Percentiles rank a stretch among this genome's conserved stretches.
Evolutionary conservation across 768 basidiomycete genomes (phyloP).

Genomic region (Mycena polygramma): DNA sequence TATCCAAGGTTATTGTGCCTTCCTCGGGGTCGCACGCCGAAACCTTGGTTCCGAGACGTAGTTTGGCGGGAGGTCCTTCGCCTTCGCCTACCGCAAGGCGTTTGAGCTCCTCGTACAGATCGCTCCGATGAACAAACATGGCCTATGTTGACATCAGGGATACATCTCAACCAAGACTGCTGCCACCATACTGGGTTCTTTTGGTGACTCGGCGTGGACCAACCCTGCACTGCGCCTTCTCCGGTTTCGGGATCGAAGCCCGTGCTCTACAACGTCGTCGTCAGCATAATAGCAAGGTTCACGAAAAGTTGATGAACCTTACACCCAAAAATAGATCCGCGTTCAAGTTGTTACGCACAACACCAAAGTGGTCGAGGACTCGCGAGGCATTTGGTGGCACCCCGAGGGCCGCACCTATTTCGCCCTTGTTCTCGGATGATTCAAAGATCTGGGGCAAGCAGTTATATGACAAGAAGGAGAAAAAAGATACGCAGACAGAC

Average conservation of each 20-base stretch:
- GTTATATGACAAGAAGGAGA: background rate
- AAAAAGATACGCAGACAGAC: background rate
- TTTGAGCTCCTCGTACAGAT: constrained; percentile 29
- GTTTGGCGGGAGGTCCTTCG: constrained; percentile 13
- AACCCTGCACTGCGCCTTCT: background rate
- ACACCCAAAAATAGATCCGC: constrained; percentile 20
- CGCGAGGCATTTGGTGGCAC: constrained; percentile 23
- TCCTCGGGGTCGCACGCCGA: constrained; percentile 40
- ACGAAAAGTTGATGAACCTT: background rate
- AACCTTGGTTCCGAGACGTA: constrained; percentile 26
- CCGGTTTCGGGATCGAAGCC: constrained; percentile 9
- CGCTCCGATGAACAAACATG: constrained; percentile 24
- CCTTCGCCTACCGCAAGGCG: constrained; percentile 16
- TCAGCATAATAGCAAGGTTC: background rate
- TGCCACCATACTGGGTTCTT: background rate
- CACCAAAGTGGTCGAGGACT: constrained; percentile 27
- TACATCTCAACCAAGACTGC: background rate
- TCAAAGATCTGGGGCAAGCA: constrained; percentile 26
- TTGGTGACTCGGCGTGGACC: background rate
- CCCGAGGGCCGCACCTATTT: constrained; percentile 29
- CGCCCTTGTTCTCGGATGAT: constrained; percentile 24
- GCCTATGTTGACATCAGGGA: background rate
- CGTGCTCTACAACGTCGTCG: background rate
- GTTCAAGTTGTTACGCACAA: constrained; percentile 18
- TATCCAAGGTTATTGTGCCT: constrained; percentile 49